Conservation (phyloP, 768 basidiomycete genomes). For the Roridomyces roridus region DNA sequence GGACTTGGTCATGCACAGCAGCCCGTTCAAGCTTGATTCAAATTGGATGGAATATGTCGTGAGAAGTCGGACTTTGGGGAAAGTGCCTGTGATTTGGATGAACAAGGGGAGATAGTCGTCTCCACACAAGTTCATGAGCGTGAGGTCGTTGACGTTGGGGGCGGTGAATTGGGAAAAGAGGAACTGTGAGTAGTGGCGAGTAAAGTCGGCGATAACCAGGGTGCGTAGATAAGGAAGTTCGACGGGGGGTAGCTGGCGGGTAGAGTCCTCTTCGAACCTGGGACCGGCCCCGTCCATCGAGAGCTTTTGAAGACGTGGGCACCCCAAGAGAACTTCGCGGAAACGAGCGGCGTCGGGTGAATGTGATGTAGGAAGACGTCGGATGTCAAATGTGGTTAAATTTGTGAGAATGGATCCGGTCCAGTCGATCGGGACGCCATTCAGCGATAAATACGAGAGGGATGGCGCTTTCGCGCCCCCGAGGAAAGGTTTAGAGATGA, state of each 20-base stretch:
- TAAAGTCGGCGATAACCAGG: slow-evolving; percentile 65
- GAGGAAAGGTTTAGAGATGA: slow-evolving; percentile 48
- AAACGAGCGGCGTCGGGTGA: slow-evolving; percentile 58
- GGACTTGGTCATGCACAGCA: slow-evolving; percentile 47
- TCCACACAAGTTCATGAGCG: slow-evolving; percentile 58
- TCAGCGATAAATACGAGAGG: slow-evolving; percentile 59
- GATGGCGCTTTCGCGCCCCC: slow-evolving; percentile 52
- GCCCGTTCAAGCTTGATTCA: slow-evolving; percentile 29
- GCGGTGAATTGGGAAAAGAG: slow-evolving; percentile 57
- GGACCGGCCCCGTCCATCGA: slow-evolving; percentile 71
- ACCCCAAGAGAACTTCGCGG: slow-evolving; percentile 55
- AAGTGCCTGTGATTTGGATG: slow-evolving; percentile 49
- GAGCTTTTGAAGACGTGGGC: slow-evolving; percentile 58
- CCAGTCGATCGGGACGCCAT: slow-evolving; percentile 72
- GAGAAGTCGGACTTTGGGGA: slow-evolving; percentile 59
- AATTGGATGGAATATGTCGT: slow-evolving; percentile 56
- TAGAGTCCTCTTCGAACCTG: slow-evolving; percentile 32
- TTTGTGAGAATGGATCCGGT: slow-evolving; percentile 50
- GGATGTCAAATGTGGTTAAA: slow-evolving; percentile 69
- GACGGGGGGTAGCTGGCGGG: slow-evolving; percentile 41
- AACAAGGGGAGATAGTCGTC: slow-evolving; percentile 59
- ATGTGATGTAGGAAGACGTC: slow-evolving; percentile 60
- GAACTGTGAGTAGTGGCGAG: slow-evolving; percentile 51
- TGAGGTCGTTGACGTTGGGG: slow-evolving; percentile 62
- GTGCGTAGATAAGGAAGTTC: slow-evolving; percentile 54